These are phyloP conservation scores for Vigna trinervia DNA, from an alignment of 306 rosid species.

Conservation along the genomic window DNA sequence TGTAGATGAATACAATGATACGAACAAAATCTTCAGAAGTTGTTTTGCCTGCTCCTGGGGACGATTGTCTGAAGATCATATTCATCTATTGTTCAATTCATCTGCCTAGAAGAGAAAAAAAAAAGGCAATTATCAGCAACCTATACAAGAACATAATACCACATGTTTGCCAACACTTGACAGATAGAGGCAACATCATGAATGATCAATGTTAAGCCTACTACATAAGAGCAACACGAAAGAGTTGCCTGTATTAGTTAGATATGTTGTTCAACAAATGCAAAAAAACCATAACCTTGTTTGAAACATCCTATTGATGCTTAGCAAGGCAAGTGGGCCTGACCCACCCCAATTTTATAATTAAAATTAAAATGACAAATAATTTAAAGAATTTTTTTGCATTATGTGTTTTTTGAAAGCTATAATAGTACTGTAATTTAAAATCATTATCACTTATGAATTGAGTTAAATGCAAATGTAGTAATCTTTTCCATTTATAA, in stretches of 20 bases:
- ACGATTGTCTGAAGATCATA: slow-evolving; percentile 33
- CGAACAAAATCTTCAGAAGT: slow-evolving; percentile 33
- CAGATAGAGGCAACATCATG: background rate
- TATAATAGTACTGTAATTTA: too few relatives aligned
- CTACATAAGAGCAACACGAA: slow-evolving; percentile 1
- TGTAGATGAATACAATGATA: slow-evolving; percentile 32
- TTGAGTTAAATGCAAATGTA: too few relatives aligned
- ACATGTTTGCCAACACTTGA: background rate
- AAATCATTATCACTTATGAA: too few relatives aligned
- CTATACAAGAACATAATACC: slow-evolving; percentile 3
- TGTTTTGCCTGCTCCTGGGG: slow-evolving; percentile 27
- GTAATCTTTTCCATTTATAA: too few relatives aligned
- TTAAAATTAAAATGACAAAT: too few relatives aligned
- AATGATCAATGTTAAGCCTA: slow-evolving; percentile 27
- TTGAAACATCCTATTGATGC: slow-evolving; percentile 6
- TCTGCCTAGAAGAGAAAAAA: slow-evolving; percentile 44
- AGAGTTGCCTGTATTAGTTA: slow-evolving; percentile 12
- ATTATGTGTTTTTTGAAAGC: too few relatives aligned
- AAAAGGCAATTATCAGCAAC: background rate
- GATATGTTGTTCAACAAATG: background rate
- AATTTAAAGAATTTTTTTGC: too few relatives aligned
- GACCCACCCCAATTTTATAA: too few relatives aligned
- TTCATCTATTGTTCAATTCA: slow-evolving; percentile 40
- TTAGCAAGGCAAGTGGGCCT: background rate
- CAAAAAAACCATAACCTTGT: slow-evolving; percentile 14